Base-by-base conservation (phyloP, 306 rosid genomes). In the Trifolium pratense region DNA sequence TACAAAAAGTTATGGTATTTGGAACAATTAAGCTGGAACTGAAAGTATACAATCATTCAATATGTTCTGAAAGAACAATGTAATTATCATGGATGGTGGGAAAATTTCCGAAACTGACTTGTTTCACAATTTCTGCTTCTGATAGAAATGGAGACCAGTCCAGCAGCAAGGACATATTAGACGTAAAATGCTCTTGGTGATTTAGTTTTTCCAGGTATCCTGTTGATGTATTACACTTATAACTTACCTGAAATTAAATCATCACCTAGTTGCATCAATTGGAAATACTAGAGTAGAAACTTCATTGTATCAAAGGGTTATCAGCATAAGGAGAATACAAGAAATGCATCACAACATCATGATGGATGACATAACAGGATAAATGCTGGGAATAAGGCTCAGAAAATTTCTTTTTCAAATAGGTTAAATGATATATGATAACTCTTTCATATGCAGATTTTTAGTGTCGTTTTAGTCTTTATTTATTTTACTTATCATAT, bases 81-180 rank as follows among this genome's bases (percentile, higher is more conserved):
- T 45, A 26, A 23, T 23, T 67, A 52, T 32, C 49, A 77, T 42
- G 23, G 36, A 63, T 56, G 40, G 49, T 37, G 36, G 16, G 16
- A 9, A 78, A 70, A 65, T 3, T 36, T 56, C 42, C 14, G 62
- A 23, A 78, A 57, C 85, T 80, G 72, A 93, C 98, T 77, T 89
- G 97, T 63, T 87, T 60, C 79, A 89, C 68, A 74, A 93, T 92
- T 72, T 87, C 92, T 58, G 86, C 48, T 71, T 93, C 97, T 10
- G 96, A 83, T 25, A 81, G 77, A 82, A 80, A 93, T 65, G 97
- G 98, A 74, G 98, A 89, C 98, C 98, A 93, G 26, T 68, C 79
- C 82, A 93, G 71, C 72, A 93, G 65, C 74, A 76, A 37, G 64
- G 87, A 77, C 75, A 93, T 77, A 84, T 93, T 93, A 49, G 89